Evolutionary conservation across 305 asterid genomes (phyloP), one percentile per base, ranked within the genome.

Genomic region (Solanum chacoense): DNA sequence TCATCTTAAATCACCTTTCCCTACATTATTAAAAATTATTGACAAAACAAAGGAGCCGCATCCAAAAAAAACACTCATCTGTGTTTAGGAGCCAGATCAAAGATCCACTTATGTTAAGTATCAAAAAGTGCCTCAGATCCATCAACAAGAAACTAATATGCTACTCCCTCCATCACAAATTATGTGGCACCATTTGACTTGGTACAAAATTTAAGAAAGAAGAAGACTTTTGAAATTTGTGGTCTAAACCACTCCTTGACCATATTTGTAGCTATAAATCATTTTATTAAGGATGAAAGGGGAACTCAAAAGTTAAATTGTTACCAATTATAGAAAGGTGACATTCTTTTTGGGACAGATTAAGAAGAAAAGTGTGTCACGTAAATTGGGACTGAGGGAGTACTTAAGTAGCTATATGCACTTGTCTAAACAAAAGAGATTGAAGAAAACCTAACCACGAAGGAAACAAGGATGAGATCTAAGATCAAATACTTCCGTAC

Each of bases 401-500:
- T 65, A n/a, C 74, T 55, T 84, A 29, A n/a, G 84, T 55, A 55
- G 32, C 32, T 22, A 31, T 50, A 59, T 55, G 50, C 75, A 84
- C 75, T 59, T 59, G 14, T 31, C 32, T 55, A 84, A 59, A 55
- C 50, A 22, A n/a, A n/a, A 59, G 31, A 32, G 75, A 29, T 31
- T n/a, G 14, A 34, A 32, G 31, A 83, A 81, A 16, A 10, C 29
- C 16, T 50, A 83, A 83, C 73, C 73, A 29, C 22, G 2, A 42
- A 22, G 86, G 59, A 81, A 81, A 45, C 7, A 32, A 31, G 45
- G 28, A 50, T 20, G 28, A 77, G 5, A 22, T 84, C 24, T 22
- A 59, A 84, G 75, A 13, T 63, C 87, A 59, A 55, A 59, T 32
- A 59, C 50, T 59, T 59, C 34, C 65, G 37, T 88, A 92, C 94